phyloP scores from a whole-genome alignment of 2,329 filamentous ascomycete species.

The Taxawa tesnikishii region DNA sequence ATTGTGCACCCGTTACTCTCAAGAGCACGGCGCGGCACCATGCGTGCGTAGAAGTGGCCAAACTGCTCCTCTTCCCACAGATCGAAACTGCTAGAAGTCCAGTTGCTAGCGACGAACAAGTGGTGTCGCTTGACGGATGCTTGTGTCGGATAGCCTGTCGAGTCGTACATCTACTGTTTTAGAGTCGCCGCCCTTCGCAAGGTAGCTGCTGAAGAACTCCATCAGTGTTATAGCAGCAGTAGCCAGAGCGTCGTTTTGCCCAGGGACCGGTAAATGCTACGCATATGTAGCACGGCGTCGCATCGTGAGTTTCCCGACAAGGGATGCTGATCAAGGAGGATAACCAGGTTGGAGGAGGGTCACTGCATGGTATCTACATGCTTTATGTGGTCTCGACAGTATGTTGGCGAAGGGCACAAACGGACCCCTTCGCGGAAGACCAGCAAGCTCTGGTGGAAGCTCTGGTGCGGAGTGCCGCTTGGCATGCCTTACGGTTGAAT shows the following conservation, averaged over 20 bases:
- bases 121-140: constrained; percentile 18
- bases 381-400: no score
- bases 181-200: constrained; percentile 15
- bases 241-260: constrained; percentile 21
- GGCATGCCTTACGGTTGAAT: no score
- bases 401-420: no score
- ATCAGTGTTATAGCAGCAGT: constrained; percentile 19
- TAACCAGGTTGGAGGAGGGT: no score
- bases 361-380: no score
- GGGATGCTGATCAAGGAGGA: no score
- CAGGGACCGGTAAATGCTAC: constrained; percentile 19
- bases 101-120: constrained; percentile 19
- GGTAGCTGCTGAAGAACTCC: constrained; percentile 17
- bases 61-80: constrained; percentile 19
- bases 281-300: no score
- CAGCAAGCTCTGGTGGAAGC: no score
- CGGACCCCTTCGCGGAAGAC: no score
- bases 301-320: no score
- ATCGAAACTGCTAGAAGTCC: constrained; percentile 16
- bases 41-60: constrained; percentile 19
- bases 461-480: no score
- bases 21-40: constrained; percentile 18
- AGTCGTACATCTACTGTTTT: constrained; percentile 18
- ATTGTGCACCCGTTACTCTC: constrained; percentile 15
- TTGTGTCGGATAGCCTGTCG: constrained; percentile 10